Evolutionary conservation across 2,329 filamentous ascomycete species (phyloP).

Genomic region (Penicillium sp.): DNA sequence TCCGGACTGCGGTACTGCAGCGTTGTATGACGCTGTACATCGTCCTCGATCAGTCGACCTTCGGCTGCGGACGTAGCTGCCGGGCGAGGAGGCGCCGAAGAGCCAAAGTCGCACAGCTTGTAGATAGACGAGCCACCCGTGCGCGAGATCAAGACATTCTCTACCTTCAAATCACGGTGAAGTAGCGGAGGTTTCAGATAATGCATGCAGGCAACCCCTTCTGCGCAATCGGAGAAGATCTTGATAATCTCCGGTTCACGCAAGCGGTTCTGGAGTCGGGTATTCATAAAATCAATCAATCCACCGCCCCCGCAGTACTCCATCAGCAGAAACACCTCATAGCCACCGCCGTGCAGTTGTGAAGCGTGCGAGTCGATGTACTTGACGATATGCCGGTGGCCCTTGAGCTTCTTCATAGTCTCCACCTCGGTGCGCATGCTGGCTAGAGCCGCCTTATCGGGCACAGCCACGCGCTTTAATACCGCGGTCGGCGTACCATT

Average conservation of each 20-base stretch:
- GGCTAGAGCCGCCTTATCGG: conserved; percentile 87
- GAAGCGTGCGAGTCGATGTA: conserved; percentile 98
- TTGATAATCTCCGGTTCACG: conserved; percentile 96
- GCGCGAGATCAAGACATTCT: conserved; percentile 86
- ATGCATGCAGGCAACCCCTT: conserved; percentile 98
- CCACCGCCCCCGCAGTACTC: conserved; percentile 93
- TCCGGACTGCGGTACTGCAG: conserved; percentile 96
- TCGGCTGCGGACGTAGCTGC: conserved; percentile 82
- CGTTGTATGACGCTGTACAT: conserved; percentile 94
- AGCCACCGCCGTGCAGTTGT: conserved; percentile 84
- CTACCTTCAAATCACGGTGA: conserved; percentile 93
- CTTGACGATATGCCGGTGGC: conserved; percentile 90
- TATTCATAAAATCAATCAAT: conserved; percentile 99
- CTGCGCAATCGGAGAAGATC: conserved; percentile 93
- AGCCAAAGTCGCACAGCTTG: conserved; percentile 98
- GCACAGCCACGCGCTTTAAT: conserved; percentile 89
- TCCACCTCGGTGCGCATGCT: conserved; percentile 98
- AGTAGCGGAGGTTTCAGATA: conserved; percentile 90
- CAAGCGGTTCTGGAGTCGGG: conserved; percentile 85
- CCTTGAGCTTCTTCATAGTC: conserved; percentile 99
- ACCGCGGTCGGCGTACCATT: conserved; percentile 77
- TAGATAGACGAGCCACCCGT: conserved; percentile 65
- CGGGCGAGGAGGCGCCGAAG: conserved; percentile 72
- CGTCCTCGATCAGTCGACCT: conserved; percentile 88
- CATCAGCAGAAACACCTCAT: conserved; percentile 98